phyloP scores from a whole-genome alignment of 2,329 filamentous ascomycete species.

The Lecanicillium sp. region DNA sequence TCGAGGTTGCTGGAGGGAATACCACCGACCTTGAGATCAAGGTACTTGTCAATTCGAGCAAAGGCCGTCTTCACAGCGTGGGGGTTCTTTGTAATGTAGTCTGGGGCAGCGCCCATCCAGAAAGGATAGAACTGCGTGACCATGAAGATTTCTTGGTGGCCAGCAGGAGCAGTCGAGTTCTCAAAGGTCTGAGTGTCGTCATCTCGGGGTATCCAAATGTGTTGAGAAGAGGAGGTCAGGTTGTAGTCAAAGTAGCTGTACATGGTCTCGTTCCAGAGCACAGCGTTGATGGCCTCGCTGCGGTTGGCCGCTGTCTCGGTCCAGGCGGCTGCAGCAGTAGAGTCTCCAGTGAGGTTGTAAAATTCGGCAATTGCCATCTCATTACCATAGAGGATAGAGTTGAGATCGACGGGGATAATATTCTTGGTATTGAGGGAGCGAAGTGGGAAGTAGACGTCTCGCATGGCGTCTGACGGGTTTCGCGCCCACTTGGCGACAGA shows the following conservation, averaged over 20 bases:
- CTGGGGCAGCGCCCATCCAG: slow-evolving; percentile 57
- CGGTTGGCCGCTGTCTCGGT: slow-evolving; percentile 39
- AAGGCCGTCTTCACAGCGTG: slow-evolving; percentile 47
- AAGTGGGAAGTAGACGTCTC: slow-evolving; percentile 56
- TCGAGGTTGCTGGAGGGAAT: slow-evolving; percentile 54
- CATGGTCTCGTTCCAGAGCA: slow-evolving; percentile 57
- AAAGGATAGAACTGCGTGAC: slow-evolving; percentile 58
- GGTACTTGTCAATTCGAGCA: slow-evolving; percentile 41
- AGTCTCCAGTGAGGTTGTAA: slow-evolving; percentile 41
- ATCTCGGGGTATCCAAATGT: slow-evolving; percentile 44
- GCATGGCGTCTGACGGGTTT: slow-evolving; percentile 47
- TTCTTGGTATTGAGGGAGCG: slow-evolving; percentile 52
- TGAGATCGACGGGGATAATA: slow-evolving; percentile 56
- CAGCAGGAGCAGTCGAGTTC: slow-evolving; percentile 37
- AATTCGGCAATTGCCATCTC: slow-evolving; percentile 51
- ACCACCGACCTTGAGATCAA: slow-evolving; percentile 44
- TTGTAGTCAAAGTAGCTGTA: slow-evolving; percentile 64
- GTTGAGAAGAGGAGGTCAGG: slow-evolving; percentile 47
- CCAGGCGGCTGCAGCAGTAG: slow-evolving; percentile 40
- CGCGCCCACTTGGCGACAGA: slow-evolving; percentile 44
- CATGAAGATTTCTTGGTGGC: slow-evolving; percentile 48
- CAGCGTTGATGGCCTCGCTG: slow-evolving; percentile 51
- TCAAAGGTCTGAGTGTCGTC: slow-evolving; percentile 25
- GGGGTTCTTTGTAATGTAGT: slow-evolving; percentile 48
- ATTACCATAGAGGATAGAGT: slow-evolving; percentile 59